These are phyloP conservation scores for Fusarium bactridioides DNA, from an alignment of 2,329 filamentous ascomycete genomes.

Conservation along the genomic window DNA sequence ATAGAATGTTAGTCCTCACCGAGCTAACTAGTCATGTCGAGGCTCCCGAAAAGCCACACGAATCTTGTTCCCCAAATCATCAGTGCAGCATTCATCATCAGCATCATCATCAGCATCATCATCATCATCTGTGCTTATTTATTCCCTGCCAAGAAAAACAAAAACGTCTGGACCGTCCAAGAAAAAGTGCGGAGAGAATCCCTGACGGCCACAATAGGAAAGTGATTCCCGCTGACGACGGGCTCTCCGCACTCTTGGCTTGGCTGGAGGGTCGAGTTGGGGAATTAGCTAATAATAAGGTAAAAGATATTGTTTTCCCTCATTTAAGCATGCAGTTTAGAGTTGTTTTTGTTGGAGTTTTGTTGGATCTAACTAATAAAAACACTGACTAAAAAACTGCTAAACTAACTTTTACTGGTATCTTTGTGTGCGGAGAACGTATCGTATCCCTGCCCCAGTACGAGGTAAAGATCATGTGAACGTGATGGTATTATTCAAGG, in stretches of 20 bases:
- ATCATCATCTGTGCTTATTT: not conserved
- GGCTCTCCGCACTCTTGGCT: constrained; percentile 22
- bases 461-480: constrained; percentile 33
- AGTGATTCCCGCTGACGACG: constrained; percentile 6
- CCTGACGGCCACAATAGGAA: not conserved
- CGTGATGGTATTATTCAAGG: not conserved
- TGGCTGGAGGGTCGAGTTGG: constrained; percentile 20
- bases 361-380: constrained; percentile 5
- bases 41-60: not conserved
- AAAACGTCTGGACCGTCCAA: not conserved
- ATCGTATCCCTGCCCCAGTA: constrained; percentile 6
- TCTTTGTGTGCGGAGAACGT: constrained; percentile 18
- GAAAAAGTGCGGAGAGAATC: constrained; percentile 10
- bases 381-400: constrained; percentile 19
- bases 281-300: constrained; percentile 37
- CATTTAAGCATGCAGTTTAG: constrained; percentile 27
- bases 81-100: not conserved
- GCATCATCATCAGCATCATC: not conserved
- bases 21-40: constrained; percentile 8
- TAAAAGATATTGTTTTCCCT: constrained; percentile 19
- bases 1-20: not conserved
- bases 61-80: not conserved
- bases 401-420: not conserved
- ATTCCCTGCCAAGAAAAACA: constrained; percentile 1
- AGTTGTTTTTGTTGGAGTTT: constrained; percentile 6